Conservation (phyloP, 108 stramenopile genomes). For the Conticribra guillardii region DNA sequence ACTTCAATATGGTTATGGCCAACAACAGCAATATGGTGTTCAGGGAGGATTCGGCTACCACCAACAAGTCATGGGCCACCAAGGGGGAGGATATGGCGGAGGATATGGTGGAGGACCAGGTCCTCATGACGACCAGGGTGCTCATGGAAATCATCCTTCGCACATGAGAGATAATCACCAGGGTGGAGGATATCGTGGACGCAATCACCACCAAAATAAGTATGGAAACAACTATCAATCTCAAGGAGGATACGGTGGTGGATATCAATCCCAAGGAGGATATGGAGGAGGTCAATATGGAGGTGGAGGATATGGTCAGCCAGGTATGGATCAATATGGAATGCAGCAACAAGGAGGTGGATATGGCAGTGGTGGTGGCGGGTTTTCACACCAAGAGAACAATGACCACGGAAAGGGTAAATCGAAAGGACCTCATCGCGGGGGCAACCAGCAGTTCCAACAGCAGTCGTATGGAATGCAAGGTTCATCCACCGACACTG, state of each 20-base stretch:
- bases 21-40: constrained; percentile 59
- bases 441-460: constrained; percentile 53
- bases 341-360: constrained; percentile 58
- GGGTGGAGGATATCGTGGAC: constrained; percentile 62
- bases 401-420: constrained; percentile 58
- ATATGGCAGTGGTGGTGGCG: constrained; percentile 54
- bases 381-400: constrained; percentile 61
- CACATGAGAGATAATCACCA: constrained; percentile 76
- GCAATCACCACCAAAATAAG: constrained; percentile 68
- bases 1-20: constrained; percentile 77
- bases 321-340: constrained; percentile 66
- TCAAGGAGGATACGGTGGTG: constrained; percentile 38
- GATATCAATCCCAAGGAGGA: constrained; percentile 44
- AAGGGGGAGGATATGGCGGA: constrained; percentile 68
- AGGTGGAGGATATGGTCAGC: constrained; percentile 63
- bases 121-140: constrained; percentile 66
- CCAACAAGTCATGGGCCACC: constrained; percentile 78
- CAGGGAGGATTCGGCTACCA: constrained; percentile 73
- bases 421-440: constrained; percentile 55
- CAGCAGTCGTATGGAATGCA: constrained; percentile 72
- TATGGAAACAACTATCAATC: constrained; percentile 74
- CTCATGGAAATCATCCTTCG: constrained; percentile 25
- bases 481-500: constrained; percentile 51
- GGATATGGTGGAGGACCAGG: constrained; percentile 72
- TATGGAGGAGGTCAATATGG: constrained; percentile 70